These are phyloP conservation scores for Phyllosticta paracitricarpa DNA, from an alignment of 2,329 filamentous ascomycete species.

Conservation along the genomic window DNA sequence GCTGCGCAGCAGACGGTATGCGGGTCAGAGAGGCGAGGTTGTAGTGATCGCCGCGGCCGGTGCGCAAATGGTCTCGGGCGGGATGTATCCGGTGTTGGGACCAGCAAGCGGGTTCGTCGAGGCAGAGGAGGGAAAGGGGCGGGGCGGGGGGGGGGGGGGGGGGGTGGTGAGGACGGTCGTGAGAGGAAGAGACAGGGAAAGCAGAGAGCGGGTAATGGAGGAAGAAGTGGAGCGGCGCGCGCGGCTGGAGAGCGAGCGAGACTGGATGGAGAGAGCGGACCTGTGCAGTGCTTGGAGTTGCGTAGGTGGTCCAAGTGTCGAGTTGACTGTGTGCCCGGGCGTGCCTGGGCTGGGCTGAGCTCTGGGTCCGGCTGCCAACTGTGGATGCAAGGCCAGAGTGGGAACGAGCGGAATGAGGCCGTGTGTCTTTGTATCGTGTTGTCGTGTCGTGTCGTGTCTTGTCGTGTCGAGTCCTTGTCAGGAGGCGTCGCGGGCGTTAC, in stretches of 20 bases:
- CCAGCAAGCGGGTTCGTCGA: neutral
- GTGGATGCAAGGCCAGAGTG: neutral
- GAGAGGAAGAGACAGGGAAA: neutral
- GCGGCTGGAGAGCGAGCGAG: neutral
- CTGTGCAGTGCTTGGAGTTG: neutral
- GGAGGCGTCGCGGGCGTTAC: too few species aligned
- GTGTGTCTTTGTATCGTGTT: too few species aligned
- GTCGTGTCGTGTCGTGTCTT: too few species aligned
- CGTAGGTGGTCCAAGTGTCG: slow-evolving; percentile 7
- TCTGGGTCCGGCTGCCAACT: neutral
- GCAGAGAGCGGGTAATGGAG: neutral
- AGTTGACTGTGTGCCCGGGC: neutral
- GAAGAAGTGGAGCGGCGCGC: neutral
- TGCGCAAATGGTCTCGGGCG: neutral
- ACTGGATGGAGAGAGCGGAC: neutral
- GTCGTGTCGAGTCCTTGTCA: too few species aligned
- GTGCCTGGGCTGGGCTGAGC: slow-evolving; percentile 2
- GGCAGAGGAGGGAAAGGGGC: neutral
- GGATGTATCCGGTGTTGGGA: neutral
- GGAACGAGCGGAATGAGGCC: neutral
- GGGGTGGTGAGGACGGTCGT: neutral
- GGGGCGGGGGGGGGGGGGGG: too few species aligned
- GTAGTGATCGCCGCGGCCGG: neutral
- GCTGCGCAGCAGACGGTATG: neutral
- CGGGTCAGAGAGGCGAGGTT: neutral